Conservation (phyloP, 164 flowering plant genomes). For the Nymphaea thermarum region DNA sequence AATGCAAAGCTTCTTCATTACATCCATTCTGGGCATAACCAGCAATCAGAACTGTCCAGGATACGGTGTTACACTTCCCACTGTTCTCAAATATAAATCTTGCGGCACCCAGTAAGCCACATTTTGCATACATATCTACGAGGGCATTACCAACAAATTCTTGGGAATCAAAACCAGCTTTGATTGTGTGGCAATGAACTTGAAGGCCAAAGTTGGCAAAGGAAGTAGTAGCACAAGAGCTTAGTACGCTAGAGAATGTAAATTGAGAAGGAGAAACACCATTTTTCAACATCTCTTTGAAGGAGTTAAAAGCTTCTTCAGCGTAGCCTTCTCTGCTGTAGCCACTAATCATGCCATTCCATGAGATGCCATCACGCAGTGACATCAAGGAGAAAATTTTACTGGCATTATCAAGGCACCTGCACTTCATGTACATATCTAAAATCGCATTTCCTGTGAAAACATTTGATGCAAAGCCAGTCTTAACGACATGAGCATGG, state of each 20-base stretch:
- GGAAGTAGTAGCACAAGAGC: background rate
- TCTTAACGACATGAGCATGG: constrained; percentile 58
- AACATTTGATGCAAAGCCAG: constrained; percentile 17
- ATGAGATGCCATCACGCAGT: background rate
- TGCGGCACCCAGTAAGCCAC: constrained; percentile 1
- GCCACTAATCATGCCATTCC: constrained; percentile 1
- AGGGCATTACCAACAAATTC: constrained; percentile 3
- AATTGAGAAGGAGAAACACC: background rate
- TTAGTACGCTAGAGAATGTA: background rate
- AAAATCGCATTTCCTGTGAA: background rate
- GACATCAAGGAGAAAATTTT: background rate
- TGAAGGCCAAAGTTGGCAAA: background rate
- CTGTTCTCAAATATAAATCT: constrained; percentile 11
- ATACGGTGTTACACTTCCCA: constrained; percentile 31
- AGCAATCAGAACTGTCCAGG: constrained; percentile 53
- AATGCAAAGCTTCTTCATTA: constrained; percentile 36
- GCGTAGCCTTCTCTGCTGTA: background rate
- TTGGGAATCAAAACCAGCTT: background rate
- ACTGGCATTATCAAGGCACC: background rate
- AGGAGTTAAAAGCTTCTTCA: background rate
- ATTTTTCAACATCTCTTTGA: constrained; percentile 2
- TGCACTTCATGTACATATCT: background rate
- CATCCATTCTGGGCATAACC: constrained; percentile 42
- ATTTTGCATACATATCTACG: constrained; percentile 2
- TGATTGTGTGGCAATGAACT: constrained; percentile 1